Conservation (phyloP, 176 grass and related monocot species). For the Olyra latifolia region DNA sequence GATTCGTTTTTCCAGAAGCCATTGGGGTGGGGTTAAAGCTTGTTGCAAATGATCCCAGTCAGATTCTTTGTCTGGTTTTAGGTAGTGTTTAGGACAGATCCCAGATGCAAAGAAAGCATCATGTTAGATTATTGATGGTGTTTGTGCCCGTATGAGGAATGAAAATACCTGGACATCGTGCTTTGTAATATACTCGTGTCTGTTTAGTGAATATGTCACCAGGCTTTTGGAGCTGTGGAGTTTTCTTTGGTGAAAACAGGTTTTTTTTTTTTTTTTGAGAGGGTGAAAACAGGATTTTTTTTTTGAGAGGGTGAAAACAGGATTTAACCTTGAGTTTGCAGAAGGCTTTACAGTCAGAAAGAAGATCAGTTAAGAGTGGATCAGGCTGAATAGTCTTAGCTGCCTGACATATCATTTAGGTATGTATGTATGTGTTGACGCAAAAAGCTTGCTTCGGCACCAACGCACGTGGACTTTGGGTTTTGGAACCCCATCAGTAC, state of each 20-base stretch:
- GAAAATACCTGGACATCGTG: neutral
- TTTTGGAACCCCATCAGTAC: too few relatives aligned
- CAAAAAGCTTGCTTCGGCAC: too few relatives aligned
- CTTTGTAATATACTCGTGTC: neutral
- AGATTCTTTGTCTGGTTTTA: neutral
- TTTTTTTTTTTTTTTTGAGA: too few relatives aligned
- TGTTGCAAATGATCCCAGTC: neutral
- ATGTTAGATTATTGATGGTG: neutral
- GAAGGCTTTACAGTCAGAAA: neutral
- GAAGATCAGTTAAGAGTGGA: neutral
- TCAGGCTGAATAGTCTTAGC: neutral
- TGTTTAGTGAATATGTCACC: neutral
- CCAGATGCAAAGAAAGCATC: neutral
- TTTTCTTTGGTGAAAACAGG: neutral
- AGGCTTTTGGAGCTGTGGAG: neutral
- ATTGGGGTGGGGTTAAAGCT: neutral
- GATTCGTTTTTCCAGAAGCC: neutral
- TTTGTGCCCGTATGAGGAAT: neutral
- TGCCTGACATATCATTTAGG: conserved; percentile 20
- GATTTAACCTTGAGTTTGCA: neutral
- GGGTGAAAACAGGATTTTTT: too few relatives aligned
- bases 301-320: neutral
- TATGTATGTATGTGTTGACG: too few relatives aligned
- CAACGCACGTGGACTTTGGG: too few relatives aligned
- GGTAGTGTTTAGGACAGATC: neutral